phyloP scores from a whole-genome alignment of 2,329 filamentous ascomycete species.

The Chaetomiaceae sp. region DNA sequence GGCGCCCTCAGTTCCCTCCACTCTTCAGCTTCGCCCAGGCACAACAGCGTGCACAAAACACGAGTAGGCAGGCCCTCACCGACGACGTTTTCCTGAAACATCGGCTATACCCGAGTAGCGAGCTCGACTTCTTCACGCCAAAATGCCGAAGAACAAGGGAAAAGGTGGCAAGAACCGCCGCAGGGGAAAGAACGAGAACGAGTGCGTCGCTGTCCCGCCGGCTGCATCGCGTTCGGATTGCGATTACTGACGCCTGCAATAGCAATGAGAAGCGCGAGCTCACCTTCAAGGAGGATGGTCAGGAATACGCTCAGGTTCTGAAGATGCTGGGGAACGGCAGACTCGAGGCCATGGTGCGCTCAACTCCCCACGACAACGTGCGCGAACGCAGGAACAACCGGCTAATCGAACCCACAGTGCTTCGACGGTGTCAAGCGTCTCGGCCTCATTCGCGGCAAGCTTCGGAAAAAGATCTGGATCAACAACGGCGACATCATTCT shows the following conservation, averaged over 20 bases:
- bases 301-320: conserved; percentile 70
- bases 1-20: conserved; percentile 6
- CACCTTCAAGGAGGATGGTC: conserved; percentile 97
- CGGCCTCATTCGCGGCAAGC: conserved; percentile 73
- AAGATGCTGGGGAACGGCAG: conserved; percentile 81
- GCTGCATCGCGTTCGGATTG: background rate
- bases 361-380: background rate
- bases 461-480: conserved; percentile 99
- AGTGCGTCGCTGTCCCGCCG: conserved; percentile 33
- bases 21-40: conserved; percentile 8
- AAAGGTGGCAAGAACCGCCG: conserved; percentile 97
- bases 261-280: conserved; percentile 94
- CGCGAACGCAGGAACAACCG: background rate
- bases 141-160: conserved; percentile 32
- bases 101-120: too few species aligned
- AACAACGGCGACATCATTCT: conserved; percentile 98
- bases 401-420: conserved; percentile 49
- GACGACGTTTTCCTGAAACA: background rate
- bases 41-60: background rate
- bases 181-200: conserved; percentile 98
- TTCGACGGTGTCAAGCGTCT: conserved; percentile 86
- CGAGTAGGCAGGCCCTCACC: background rate
- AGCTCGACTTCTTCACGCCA: too few species aligned
- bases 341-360: conserved; percentile 52
- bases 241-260: conserved; percentile 10